Base-by-base conservation (phyloP, 306 rosid species). In the Erythrophleum fordii region DNA sequence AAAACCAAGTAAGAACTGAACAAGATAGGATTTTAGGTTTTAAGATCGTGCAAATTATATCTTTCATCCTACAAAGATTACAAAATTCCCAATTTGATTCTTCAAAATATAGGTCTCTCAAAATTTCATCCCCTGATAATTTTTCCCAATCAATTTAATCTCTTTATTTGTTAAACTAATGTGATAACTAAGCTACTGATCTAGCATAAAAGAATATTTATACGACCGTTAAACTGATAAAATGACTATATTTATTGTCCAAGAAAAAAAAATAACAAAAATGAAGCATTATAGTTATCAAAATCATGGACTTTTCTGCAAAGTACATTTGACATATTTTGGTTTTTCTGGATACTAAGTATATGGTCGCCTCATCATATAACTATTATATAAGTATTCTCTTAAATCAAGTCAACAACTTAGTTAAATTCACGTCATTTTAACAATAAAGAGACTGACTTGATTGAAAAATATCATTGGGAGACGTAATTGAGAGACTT, bases 1-100 rank as follows among this genome's bases (percentile, higher is more conserved):
- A 86, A 82, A 78, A 80, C 39, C 45, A 17, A 29, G 60, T 59
- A 65, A 51, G 1, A 52, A 31, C 52, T 18, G 26, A 37, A 22
- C 25, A 28, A 60, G 18, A 28, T 18, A 48, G 49, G 51, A n/a
- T 29, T 31, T 45, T 68, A 5, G 37, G 37, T 34, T 34, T 34
- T 34, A 34, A 34, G 37, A 34, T 34, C 3, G 37, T 3, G 37
- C 37, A 34, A 34, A 34, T 34, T 34, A 5, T 53, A n/a, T 8
- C 20, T 53, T n/a, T 53, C 13, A 53, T 20, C 60, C 8, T 53
- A 8, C 11, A 53, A 53, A 7, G n/a, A 20, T 8, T 53, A 8
- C 26, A 53, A 53, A 53, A 0, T 22, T 2, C 2, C 23, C 7
- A 12, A n/a, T 14, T 56, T 20, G 6, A 22, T 55, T 22, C 22